Evolutionary conservation across 306 rosid genomes (phyloP).

Genomic region (Elaeagnus macrophylla): DNA sequence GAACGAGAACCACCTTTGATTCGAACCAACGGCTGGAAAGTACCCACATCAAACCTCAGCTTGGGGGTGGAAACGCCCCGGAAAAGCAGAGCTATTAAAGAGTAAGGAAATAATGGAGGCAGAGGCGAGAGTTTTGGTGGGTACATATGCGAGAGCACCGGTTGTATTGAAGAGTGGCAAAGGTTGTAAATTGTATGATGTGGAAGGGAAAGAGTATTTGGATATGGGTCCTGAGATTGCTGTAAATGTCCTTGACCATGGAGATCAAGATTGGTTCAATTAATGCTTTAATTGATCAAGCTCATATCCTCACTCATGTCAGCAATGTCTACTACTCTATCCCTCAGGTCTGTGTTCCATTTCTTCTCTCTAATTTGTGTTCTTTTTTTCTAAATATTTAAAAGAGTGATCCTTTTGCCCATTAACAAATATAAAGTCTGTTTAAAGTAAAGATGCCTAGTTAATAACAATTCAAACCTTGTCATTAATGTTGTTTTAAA

Average conservation of each 20-base stretch:
- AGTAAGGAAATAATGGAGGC: constrained; percentile 50
- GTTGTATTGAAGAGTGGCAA: constrained; percentile 61
- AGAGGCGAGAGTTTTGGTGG: constrained; percentile 55
- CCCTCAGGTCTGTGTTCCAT: constrained; percentile 53
- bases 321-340: constrained; percentile 65
- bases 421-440: too few relatives aligned
- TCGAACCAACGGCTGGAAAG: constrained; percentile 7
- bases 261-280: constrained; percentile 64
- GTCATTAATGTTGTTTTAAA: constrained; percentile 3
- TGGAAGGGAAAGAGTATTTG: constrained; percentile 68
- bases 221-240: constrained; percentile 76
- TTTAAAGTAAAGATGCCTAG: too few relatives aligned
- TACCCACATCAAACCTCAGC: constrained; percentile 22
- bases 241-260: constrained; percentile 74
- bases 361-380: not conserved
- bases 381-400: not conserved
- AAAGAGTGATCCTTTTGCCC: too few relatives aligned
- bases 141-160: constrained; percentile 70
- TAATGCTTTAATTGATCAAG: constrained; percentile 70
- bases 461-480: not conserved
- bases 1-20: constrained; percentile 1
- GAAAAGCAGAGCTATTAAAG: constrained; percentile 15
- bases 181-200: constrained; percentile 67
- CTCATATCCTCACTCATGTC: constrained; percentile 57
- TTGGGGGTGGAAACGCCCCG: constrained; percentile 23